Evolutionary conservation across 129 eudicot genomes (phyloP), one percentile per base, ranked within the genome.

Genomic region (Scalesia atractyloides): DNA sequence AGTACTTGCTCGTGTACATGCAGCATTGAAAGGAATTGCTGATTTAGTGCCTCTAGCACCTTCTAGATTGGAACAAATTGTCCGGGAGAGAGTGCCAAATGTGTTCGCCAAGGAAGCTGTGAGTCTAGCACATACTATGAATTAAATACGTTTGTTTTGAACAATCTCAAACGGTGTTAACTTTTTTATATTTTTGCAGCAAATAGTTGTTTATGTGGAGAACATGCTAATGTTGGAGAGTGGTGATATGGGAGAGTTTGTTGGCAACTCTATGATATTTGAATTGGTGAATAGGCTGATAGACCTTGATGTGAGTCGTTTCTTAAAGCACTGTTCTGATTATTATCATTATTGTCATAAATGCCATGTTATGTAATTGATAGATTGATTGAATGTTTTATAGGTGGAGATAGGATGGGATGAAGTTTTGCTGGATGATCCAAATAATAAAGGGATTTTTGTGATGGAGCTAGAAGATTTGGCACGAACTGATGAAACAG

Each of bases 391-490:
- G 70, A 70, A 19, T 24, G 70, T 73, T 17, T 62, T 83, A 53
- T 75, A 93, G 98, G 80, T 90, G 85, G 91, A 88, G 74, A 87
- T 94, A 72, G 84, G 86, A 41, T 94, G 98, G 98, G 96, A 90
- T 68, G 96, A 90, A 24, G 81, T 94, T 73, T 37, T 88, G 64
- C 66, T 72, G 22, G 97, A 94, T 72, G 96, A 94, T 73, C 80
- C 91, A 41, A 74, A 24, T 41, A 73, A 60, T 66, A 94, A 88
- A 84, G 98, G 93, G 64, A 84, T 90, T 49, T 94, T 94, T 78
- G 96, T 86, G 20, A 86, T 94, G 91, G 97, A 94, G 76, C 80
- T 94, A 39, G 96, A 84, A 79, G 96, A 88, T 65, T 66, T 79
- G 74, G 91, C 83, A 58, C 82, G 86, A 54, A 66, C 81, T 15